These are phyloP conservation scores for Thraustochytrium striatum DNA, from an alignment of 352 stramenopile genomes.

Conservation along the genomic window DNA sequence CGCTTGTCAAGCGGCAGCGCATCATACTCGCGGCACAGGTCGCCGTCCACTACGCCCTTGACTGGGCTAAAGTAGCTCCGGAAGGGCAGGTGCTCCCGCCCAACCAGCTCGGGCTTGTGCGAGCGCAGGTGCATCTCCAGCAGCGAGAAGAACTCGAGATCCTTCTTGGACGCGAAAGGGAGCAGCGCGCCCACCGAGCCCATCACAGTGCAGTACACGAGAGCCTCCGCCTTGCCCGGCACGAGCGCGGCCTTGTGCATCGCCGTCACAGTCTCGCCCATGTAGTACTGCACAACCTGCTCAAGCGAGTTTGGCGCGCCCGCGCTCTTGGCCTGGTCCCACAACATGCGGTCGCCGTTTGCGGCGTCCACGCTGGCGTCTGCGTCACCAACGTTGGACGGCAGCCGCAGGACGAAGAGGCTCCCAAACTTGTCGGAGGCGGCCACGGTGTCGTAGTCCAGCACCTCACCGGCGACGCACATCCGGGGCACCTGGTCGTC, in stretches of 20 bases:
- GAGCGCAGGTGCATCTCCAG: conserved; percentile 86
- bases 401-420: conserved; percentile 88
- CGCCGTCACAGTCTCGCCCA: conserved; percentile 96
- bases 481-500: conserved; percentile 84
- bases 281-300: conserved; percentile 89
- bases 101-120: conserved; percentile 79
- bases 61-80: conserved; percentile 95
- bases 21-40: conserved; percentile 94
- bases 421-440: conserved; percentile 99
- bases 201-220: conserved; percentile 95
- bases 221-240: conserved; percentile 86
- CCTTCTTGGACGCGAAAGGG: conserved; percentile 90
- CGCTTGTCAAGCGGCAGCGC: conserved; percentile 85
- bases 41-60: conserved; percentile 96
- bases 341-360: conserved; percentile 93
- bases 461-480: conserved; percentile 66
- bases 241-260: conserved; percentile 92
- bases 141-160: conserved; percentile 97
- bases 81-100: conserved; percentile 93
- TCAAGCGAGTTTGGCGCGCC: conserved; percentile 94
- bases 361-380: conserved; percentile 84
- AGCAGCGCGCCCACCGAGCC: conserved; percentile 87
- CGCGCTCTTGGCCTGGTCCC: conserved; percentile 80
- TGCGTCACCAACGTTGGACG: conserved; percentile 22
- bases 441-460: conserved; percentile 98